A percentile compares a stretch with the other conserved stretches of the same genome.
phyloP scores from a whole-genome alignment of 116 monocot genomes.

The Cymodocea nodosa region DNA sequence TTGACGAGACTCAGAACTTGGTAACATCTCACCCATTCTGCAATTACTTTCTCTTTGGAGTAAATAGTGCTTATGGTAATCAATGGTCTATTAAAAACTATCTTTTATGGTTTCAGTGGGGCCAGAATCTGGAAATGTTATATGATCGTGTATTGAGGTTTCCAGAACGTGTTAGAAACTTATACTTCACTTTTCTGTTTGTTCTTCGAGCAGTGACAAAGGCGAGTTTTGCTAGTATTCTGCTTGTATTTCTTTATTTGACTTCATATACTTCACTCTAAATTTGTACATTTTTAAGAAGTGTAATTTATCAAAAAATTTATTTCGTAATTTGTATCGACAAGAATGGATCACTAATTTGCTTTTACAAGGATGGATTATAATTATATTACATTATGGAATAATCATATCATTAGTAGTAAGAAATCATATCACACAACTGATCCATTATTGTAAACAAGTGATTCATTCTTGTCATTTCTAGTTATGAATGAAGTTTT shows the following conservation, averaged over 20 bases:
- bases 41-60: not conserved
- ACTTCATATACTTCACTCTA: too few relatives aligned
- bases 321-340: too few relatives aligned
- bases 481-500: too few relatives aligned
- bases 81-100: not conserved
- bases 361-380: too few relatives aligned
- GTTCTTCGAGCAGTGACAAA: slow-evolving; percentile 96
- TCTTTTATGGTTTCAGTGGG: slow-evolving; percentile 46
- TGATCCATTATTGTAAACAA: too few relatives aligned
- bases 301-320: too few relatives aligned
- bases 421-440: too few relatives aligned
- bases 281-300: too few relatives aligned
- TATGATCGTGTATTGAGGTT: slow-evolving; percentile 67
- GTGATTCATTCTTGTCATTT: too few relatives aligned
- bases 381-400: too few relatives aligned
- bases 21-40: not conserved
- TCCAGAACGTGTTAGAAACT: slow-evolving; percentile 67
- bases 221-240: slow-evolving; percentile 22
- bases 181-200: slow-evolving; percentile 91
- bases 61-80: not conserved
- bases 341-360: too few relatives aligned
- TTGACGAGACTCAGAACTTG: slow-evolving; percentile 44
- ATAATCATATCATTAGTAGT: too few relatives aligned
- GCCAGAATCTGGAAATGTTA: slow-evolving; percentile 63
- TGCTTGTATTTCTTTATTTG: not conserved